Evolutionary conservation across 495 filamentous ascomycete species (phyloP), one percentile per base, ranked within the genome.

Genomic region (Acidomyces sp.): DNA sequence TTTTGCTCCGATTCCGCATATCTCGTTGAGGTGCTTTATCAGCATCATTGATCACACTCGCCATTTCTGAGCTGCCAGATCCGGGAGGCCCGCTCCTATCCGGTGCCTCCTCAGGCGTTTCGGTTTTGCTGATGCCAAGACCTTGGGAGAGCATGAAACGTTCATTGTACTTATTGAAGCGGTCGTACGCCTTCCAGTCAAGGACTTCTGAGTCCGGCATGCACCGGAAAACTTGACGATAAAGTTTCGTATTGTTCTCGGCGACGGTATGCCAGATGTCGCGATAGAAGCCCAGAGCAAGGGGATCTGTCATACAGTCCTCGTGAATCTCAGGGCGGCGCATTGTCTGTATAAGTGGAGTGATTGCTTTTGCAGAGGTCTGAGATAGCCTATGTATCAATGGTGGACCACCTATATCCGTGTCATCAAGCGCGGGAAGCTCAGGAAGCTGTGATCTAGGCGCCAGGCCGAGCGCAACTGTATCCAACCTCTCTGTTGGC

Each of bases 121-220:
- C 38, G 3, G 40, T n/a, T 13, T 55, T 60, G 22, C 61, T 63
- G 12, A 56, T 56, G 7, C 50, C 50, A 2, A 48, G 45, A 15
- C 61, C 61, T 40, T 60, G 59, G 1, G 77, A 74, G 43, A 82
- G 78, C 39, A 74, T 70, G 61, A 95, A 93, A 11, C 78, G 72
- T 48, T 81, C 77, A 18, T 71, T 72, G 55, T 93, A 96, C 4
- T 78, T 71, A 34, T 74, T 64, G 55, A 79, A 94, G 42, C 93
- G 81, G 53, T 84, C 86, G 64, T 96, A 97, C 48, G 92, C 83
- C 49, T 81, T 79, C 92, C 92, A 97, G 36, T 75, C 83, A 47
- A 78, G 81, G 47, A 92, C 92, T 51, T 95, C 85, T 39, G 74
- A 93, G 55, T 97, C 90, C 1, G 90, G 90, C 82, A 88, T 88